phyloP scores from a whole-genome alignment of 805 yeast genomes.

The Candida krabiensis region DNA sequence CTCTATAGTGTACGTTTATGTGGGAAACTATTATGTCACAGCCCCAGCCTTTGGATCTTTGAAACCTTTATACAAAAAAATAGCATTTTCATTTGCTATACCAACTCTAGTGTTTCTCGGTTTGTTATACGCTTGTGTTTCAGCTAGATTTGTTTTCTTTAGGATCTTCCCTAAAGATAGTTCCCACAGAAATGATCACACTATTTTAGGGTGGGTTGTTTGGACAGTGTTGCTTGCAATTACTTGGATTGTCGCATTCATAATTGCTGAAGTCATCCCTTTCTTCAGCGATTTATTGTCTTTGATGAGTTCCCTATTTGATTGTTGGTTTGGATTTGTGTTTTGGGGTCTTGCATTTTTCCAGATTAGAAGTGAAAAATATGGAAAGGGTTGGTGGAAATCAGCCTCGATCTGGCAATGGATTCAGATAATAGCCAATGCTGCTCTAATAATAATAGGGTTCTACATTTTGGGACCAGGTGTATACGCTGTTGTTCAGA shows the following conservation, averaged over 20 bases:
- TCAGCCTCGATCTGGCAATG: conserved; percentile 22
- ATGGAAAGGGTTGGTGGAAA: conserved; percentile 28
- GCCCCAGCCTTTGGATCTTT: conserved; percentile 63
- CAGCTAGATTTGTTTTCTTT: conserved; percentile 52
- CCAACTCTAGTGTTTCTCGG: conserved; percentile 61
- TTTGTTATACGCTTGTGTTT: conserved; percentile 52
- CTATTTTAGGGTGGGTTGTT: conserved; percentile 50
- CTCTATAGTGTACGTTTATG: conserved; percentile 57
- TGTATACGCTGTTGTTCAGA: conserved; percentile 52
- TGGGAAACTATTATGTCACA: conserved; percentile 52
- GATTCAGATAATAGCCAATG: conserved; percentile 19
- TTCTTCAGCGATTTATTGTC: conserved; percentile 58
- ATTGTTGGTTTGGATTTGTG: conserved; percentile 66
- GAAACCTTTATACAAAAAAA: conserved; percentile 44
- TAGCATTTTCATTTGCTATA: conserved; percentile 59
- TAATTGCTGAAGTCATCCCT: conserved; percentile 67
- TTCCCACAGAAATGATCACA: conserved; percentile 46
- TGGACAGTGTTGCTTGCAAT: conserved; percentile 46
- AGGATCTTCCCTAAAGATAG: conserved; percentile 43
- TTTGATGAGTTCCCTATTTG: conserved; percentile 60
- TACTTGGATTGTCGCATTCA: conserved; percentile 54
- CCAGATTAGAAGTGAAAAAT: conserved; percentile 39
- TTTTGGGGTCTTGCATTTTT: conserved; percentile 63
- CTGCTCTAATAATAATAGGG: conserved; percentile 44
- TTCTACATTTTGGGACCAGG: conserved; percentile 62